These are phyloP conservation scores for Epichloe amarillans DNA, from an alignment of 2,329 filamentous ascomycete species.

Conservation along the genomic window DNA sequence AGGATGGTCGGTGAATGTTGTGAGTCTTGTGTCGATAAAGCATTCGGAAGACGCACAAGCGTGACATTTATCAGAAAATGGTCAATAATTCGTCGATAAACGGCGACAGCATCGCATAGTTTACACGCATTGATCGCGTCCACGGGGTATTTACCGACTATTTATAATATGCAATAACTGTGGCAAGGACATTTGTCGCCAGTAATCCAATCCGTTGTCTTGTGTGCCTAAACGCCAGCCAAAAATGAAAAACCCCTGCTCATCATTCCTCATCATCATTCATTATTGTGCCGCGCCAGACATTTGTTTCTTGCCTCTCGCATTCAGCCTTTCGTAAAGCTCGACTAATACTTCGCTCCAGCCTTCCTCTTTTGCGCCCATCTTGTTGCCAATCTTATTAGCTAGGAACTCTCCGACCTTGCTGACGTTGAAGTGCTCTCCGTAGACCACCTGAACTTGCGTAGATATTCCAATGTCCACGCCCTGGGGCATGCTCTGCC, in stretches of 20 bases:
- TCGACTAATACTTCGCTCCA: constrained; percentile 46
- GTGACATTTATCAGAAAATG: not conserved
- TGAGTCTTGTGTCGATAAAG: too few relatives aligned
- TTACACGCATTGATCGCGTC: not conserved
- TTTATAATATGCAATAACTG: too few relatives aligned
- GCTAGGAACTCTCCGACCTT: constrained; percentile 63
- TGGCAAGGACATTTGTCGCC: not conserved
- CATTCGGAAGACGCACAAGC: not conserved
- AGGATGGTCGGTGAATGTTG: too few relatives aligned
- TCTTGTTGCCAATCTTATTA: constrained; percentile 34
- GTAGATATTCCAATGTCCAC: constrained; percentile 41
- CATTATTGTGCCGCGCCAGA: constrained; percentile 10
- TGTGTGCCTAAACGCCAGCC: constrained; percentile 5
- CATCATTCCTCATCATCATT: constrained; percentile 15
- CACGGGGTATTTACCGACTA: not conserved
- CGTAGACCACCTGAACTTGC: constrained; percentile 55
- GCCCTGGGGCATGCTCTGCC: constrained; percentile 30
- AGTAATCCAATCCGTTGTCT: not conserved
- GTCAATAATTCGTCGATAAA: too few relatives aligned
- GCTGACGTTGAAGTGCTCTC: constrained; percentile 60
- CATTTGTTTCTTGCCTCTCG: constrained; percentile 36
- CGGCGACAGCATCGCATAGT: not conserved
- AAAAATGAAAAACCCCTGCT: not conserved
- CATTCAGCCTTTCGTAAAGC: constrained; percentile 40
- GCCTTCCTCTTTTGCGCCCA: constrained; percentile 20